These are phyloP conservation scores for Candida gorgasii DNA, from an alignment of 805 yeast species.

Conservation along the genomic window DNA sequence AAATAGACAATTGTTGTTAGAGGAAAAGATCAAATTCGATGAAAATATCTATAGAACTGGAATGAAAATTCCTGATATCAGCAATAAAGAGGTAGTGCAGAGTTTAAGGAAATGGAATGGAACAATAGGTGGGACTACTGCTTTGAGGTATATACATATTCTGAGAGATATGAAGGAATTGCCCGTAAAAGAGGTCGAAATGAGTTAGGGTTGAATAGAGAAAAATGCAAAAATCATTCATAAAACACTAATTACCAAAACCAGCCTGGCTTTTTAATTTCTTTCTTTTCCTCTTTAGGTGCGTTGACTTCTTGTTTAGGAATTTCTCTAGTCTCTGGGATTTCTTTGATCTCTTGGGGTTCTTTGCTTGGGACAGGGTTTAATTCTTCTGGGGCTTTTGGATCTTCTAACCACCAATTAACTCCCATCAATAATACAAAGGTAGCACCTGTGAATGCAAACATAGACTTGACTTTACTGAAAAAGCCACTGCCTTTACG, in stretches of 20 bases:
- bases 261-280: conserved; percentile 14
- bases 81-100: conserved; percentile 58
- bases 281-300: too few relatives aligned
- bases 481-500: conserved; percentile 5
- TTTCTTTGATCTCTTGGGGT: background rate
- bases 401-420: conserved; percentile 20
- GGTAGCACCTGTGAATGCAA: conserved; percentile 29
- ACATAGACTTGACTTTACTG: conserved; percentile 19
- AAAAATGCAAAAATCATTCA: background rate
- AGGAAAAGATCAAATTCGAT: conserved; percentile 63
- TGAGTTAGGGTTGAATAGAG: conserved; percentile 13
- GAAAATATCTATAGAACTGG: conserved; percentile 67
- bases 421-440: conserved; percentile 23
- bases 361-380: too few relatives aligned
- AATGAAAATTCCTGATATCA: conserved; percentile 67
- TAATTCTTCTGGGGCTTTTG: too few relatives aligned
- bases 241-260: conserved; percentile 15
- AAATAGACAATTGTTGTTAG: conserved; percentile 65
- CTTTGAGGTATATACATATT: conserved; percentile 51
- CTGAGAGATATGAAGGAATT: conserved; percentile 28
- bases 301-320: too few relatives aligned
- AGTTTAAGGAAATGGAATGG: conserved; percentile 77
- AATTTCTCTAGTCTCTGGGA: background rate
- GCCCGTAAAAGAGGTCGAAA: conserved; percentile 24
- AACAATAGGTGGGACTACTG: conserved; percentile 71